Evolutionary conservation across 1,284 basidiomycete species (phyloP), one percentile per base, ranked within the genome.

Genomic region (Marasmius tenuissimus): DNA sequence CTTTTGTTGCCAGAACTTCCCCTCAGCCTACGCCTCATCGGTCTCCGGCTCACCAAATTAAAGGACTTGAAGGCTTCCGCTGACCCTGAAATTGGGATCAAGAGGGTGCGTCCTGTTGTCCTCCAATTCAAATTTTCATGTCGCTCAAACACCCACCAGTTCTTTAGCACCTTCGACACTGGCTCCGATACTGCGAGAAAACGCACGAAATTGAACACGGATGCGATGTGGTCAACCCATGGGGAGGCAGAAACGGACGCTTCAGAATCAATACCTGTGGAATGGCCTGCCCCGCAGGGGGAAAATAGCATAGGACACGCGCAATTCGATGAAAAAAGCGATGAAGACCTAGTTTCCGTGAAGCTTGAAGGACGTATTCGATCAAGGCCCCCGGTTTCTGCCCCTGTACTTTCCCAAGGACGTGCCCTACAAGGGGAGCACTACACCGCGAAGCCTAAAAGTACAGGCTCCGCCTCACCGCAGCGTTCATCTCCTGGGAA

Each of bases 1-100:
- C 80, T 97, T n/a, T 76, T 97, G 12, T 79, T 88, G 55, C 83
- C 87, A 9, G 93, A 95, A 73, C 75, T 93, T 12, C 94, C 93
- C 0, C 71, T 95, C 22, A 87, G 82, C 18, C 76, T 96, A 22
- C 83, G 94, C 47, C 79, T 97, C 4, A 88, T 97, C 60, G 94
- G 94, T 2, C 77, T 97, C 27, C 81, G 94, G 51, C 80, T 95
- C 22, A 94, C 93, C 2, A 94, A 92, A 64, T 76, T 97, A 60
- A 93, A 91, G 69, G 94, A 97, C 73, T 75, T 96, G 33, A 79
- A 80, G 63, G 81, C 78, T 14, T 70, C 71, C 40, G 65, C 79
- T 53, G 78, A 80, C 33, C 77, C 82, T 14, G 67, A 68, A 16
- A 76, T 73, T 52, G 81, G 83, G 3, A 91, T 93, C 61, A 89